These are phyloP conservation scores for Alternaria brassicae DNA, from an alignment of 2,329 filamentous ascomycete species.

Conservation along the genomic window DNA sequence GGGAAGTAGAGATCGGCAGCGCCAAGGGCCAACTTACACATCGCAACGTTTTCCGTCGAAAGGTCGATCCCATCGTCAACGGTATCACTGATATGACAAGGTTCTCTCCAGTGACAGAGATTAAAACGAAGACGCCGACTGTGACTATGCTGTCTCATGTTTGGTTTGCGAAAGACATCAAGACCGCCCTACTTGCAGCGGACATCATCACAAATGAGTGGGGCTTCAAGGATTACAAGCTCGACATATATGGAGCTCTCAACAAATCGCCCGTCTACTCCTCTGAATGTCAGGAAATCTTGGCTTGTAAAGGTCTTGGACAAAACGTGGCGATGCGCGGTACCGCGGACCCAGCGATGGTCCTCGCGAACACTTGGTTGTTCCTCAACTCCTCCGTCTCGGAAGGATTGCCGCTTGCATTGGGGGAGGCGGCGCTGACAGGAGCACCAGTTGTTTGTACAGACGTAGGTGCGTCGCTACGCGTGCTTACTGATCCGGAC, in stretches of 20 bases:
- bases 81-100: constrained; percentile 70
- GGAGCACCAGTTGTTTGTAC: constrained; percentile 65
- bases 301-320: constrained; percentile 62
- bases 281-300: constrained; percentile 65
- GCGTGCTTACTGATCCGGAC: constrained; percentile 63
- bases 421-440: constrained; percentile 65
- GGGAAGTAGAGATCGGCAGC: constrained; percentile 69
- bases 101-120: constrained; percentile 66
- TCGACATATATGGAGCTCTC: constrained; percentile 69
- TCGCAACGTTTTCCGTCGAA: constrained; percentile 64
- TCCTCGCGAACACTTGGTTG: constrained; percentile 53
- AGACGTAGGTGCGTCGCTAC: constrained; percentile 63
- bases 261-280: constrained; percentile 69
- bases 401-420: constrained; percentile 63
- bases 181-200: constrained; percentile 68
- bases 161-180: constrained; percentile 68
- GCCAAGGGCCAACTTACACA: constrained; percentile 64
- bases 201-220: constrained; percentile 71
- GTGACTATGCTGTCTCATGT: constrained; percentile 71
- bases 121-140: constrained; percentile 65
- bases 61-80: constrained; percentile 71
- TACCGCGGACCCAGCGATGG: constrained; percentile 61
- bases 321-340: constrained; percentile 61
- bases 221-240: constrained; percentile 69
- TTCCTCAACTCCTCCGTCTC: constrained; percentile 64